Base-by-base conservation (phyloP, 352 stramenopile genomes). In the Globisporangium carolinianum region DNA sequence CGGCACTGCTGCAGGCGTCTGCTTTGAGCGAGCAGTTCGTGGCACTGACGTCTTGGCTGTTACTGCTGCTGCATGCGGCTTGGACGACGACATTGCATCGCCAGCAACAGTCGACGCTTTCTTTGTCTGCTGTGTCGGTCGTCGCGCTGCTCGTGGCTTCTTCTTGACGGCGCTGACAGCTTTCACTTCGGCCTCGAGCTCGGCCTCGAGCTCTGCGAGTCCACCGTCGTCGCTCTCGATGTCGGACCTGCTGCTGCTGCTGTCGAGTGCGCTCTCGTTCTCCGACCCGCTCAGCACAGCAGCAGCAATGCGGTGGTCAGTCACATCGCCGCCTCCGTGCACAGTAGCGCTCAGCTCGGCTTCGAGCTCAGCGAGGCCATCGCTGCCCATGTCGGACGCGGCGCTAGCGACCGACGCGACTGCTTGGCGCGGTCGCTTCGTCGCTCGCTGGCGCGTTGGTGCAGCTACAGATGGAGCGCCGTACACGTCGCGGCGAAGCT, bases 281-380 rank as follows among this genome's bases (percentile, higher is more conserved):
- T 53, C 53, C 3, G 38, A 18, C 11, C 41, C 53, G 4, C 51
- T 48, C 24, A 8, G 4, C 9, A 17, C 32, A 6, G 6, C 15
- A 43, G 6, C 38, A 11, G 18, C 42, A 6, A 2, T 4, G 12
- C 15, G 17, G 6, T 6, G 12, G 11, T 6, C 14, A 32, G 24
- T 32, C 24, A 32, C 24, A 32, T 32, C 24, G 2, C 2, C 24
- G 24, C 24, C 24, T 32, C 24, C 24, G 5, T 52, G n/a, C 11
- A 38, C 6, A 7, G 58, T 42, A 4, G 46, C 58, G 8, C 51
- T 57, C 32, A 79, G 45, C 53, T 79, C 63, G 17, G 60, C 63
- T 65, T 83, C 37, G 12, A 78, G 57, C 41, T 76, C 69, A 1
- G 55, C 59, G 47, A 76, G 66, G 1, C 66, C 54, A 14, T 71